These are phyloP conservation scores for Pseudozyma sp. DNA, from an alignment of 1,284 basidiomycete species.

Conservation along the genomic window DNA sequence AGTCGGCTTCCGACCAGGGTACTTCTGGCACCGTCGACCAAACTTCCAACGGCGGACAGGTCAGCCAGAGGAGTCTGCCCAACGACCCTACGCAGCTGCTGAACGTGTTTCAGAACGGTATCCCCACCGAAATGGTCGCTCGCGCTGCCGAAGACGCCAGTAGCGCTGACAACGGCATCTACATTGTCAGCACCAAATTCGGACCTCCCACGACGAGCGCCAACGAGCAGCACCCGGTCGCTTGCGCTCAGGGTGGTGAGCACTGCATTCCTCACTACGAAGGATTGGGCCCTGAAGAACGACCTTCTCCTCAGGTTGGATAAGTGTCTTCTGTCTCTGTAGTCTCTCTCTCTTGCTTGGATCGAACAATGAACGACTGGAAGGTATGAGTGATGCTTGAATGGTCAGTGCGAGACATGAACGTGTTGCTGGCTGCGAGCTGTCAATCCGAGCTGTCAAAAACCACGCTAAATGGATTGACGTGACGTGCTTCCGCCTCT, in stretches of 20 bases:
- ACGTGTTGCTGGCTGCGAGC: too few relatives aligned
- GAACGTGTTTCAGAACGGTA: not conserved
- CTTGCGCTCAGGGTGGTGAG: constrained; percentile 1
- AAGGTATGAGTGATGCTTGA: too few relatives aligned
- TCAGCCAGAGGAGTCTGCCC: constrained; percentile 4
- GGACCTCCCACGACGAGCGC: constrained; percentile 7
- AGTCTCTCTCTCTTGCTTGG: too few relatives aligned
- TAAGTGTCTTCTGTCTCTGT: not conserved
- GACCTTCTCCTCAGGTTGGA: constrained; percentile 1
- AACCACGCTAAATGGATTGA: too few relatives aligned
- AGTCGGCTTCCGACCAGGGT: constrained; percentile 17
- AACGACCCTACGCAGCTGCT: constrained; percentile 10
- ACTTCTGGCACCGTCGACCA: constrained; percentile 16
- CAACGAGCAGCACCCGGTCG: not conserved
- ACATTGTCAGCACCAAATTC: constrained; percentile 14
- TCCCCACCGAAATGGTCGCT: constrained; percentile 17
- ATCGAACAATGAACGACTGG: too few relatives aligned
- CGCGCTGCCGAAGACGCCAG: constrained; percentile 5
- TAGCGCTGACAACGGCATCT: not conserved
- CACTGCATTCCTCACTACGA: constrained; percentile 17
- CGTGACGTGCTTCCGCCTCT: too few relatives aligned
- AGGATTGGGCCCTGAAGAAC: constrained; percentile 12
- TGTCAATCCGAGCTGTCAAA: too few relatives aligned
- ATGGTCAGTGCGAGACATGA: too few relatives aligned
- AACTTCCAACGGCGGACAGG: not conserved